Evolutionary conservation across 1,284 basidiomycete genomes (phyloP).

Genomic region (Ceratobasidium sp.): DNA sequence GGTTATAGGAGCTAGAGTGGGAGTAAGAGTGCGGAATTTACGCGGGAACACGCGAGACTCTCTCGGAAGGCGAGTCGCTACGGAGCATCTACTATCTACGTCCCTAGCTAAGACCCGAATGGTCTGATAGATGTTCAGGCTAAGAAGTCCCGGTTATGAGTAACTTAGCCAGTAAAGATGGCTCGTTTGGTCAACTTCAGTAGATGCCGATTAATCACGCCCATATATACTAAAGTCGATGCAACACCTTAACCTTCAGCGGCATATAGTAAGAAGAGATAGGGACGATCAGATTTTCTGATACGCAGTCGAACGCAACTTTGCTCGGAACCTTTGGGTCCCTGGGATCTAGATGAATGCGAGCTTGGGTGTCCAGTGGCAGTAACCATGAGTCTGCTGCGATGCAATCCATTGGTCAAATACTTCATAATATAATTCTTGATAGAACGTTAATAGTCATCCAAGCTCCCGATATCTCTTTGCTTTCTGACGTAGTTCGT

Average conservation of each 20-base stretch:
- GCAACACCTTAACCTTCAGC: not conserved
- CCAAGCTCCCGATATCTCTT: conserved; percentile 76
- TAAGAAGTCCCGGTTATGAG: conserved; percentile 68
- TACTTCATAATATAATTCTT: not conserved
- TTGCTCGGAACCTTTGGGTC: conserved; percentile 73
- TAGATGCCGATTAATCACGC: conserved; percentile 52
- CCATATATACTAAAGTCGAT: not conserved
- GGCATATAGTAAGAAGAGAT: not conserved
- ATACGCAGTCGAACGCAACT: conserved; percentile 74
- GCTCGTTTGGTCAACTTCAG: conserved; percentile 82
- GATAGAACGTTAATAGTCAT: conserved; percentile 76
- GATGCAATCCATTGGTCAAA: not conserved
- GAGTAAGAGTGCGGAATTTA: too few relatives aligned
- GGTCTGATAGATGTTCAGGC: conserved; percentile 66
- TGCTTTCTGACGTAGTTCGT: conserved; percentile 63
- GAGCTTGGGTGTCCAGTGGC: conserved; percentile 78
- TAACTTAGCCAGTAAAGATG: conserved; percentile 74
- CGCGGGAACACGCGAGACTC: too few relatives aligned
- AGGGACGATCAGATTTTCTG: conserved; percentile 53
- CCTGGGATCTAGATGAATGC: conserved; percentile 83
- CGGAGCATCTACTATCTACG: too few relatives aligned
- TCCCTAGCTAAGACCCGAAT: not conserved
- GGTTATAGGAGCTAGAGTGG: too few relatives aligned
- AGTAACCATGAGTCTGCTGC: conserved; percentile 66
- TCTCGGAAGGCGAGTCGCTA: too few relatives aligned